Evolutionary conservation across 306 rosid genomes (phyloP), one percentile per base, ranked within the genome.

Genomic region (Coriaria nepalensis): DNA sequence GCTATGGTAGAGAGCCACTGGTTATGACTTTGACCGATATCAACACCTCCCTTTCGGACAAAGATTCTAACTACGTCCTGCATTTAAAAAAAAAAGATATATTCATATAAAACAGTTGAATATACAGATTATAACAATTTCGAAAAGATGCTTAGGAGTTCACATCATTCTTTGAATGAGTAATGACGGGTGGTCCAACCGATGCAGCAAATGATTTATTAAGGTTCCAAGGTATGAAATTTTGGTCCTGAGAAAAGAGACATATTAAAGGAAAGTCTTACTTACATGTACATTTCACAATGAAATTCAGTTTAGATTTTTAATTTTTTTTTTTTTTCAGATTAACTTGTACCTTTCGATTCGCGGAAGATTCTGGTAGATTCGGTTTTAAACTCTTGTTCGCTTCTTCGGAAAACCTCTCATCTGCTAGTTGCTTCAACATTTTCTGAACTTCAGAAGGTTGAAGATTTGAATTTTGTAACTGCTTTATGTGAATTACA

Each of bases 1-100:
- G 87, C 60, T 73, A 90, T 75, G 58, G 97, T 84, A 43, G 90
- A 73, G 39, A 90, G 90, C 97, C 97, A 90, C 59, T 67, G 60
- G 37, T 71, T 88, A 71, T 69, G 80, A 46, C 76, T 52, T 73
- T 76, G 97, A 49, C 73, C 57, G 5, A 43, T 2, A 65, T 84
- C 84, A 43, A 68, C 14, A 33, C 97, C 97, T 69, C 97, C 97
- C 55, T 72, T 81, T 61, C 93, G 66, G 56, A 78, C 65, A 10
- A 61, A 68, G 58, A 81, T 65, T 64, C 71, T 67, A 15, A 50
- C 40, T 10, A 76, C 61, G 52, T 77, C 93, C 97, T 84, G 75
- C 62, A 62, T 53, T 33, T 42, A 41, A 50, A 6, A 35, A 43
- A 41, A 50, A 6, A 35, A 43, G 9, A 43, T 38, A 56, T 49